Base-by-base conservation (phyloP, 148 eudicot species). In the Rhododendron kiyosumense region DNA sequence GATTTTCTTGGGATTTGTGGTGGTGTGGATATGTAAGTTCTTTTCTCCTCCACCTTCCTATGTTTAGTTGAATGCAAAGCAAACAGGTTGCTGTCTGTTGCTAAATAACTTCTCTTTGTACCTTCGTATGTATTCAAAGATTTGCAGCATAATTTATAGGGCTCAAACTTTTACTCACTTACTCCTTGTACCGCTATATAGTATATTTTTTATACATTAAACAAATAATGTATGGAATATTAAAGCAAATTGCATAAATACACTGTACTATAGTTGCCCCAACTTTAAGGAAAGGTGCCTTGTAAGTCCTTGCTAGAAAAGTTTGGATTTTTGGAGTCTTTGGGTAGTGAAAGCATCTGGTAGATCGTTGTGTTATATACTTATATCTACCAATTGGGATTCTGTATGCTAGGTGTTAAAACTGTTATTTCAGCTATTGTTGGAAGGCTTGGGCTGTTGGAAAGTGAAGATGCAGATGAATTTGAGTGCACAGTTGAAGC, bases 401-500 rank as follows among this genome's bases (percentile, higher is more conserved):
- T 82, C 81, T 88, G 36, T 34, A 71, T 88, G 85, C 49, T 78
- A 97, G 99, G 94, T 88, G 85, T 89, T 57, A 88, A 87, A 84
- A 83, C 90, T 82, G 85, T 92, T 84, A 85, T 95, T 85, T 92
- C 96, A 38, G 92, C 94, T 36, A 92, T 95, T 82, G 92, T 89
- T 89, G 90, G 82, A 84, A 95, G 90, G 88, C 92, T 94, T 11
- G 89, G 67, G 41, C 84, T 86, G 52, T 82, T 90, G 67, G 97
- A 90, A 87, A 87, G 90, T 86, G 87, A 82, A 76, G 94, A 97
- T 79, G 94, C 91, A 79, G 94, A 94, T 92, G 99, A 97, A 87
- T 92, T 86, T 88, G 99, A 97, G 90, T 92, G 93, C 83, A 95
- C 98, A 57, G 91, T 95, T 81, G 99, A 97, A 89, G 98, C 98